Conservation (phyloP, 139 green algal species). For the Trebouxia sp. region DNA sequence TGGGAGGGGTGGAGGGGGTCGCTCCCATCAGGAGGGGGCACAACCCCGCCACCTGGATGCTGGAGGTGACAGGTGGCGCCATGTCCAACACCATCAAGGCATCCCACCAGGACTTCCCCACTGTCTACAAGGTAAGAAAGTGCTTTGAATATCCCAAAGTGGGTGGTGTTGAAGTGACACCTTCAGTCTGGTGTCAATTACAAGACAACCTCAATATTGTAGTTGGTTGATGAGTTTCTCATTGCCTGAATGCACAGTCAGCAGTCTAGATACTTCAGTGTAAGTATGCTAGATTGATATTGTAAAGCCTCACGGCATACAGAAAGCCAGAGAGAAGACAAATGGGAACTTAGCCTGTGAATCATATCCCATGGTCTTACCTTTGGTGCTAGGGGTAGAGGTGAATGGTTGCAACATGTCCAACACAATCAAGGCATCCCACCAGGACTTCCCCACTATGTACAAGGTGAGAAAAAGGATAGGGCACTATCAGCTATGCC, state of each 20-base stretch:
- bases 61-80: conserved; percentile 53
- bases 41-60: conserved; percentile 41
- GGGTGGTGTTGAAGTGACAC: too few relatives aligned
- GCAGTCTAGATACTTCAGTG: too few relatives aligned
- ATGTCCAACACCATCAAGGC: conserved; percentile 38
- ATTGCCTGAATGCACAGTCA: too few relatives aligned
- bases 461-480: conserved; percentile 42
- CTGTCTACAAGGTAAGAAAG: conserved; percentile 44
- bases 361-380: neutral
- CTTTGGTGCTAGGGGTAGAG: conserved; percentile 7
- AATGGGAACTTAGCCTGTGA: neutral
- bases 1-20: conserved; percentile 51
- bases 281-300: neutral
- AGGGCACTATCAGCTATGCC: neutral
- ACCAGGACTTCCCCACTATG: conserved; percentile 48
- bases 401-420: conserved; percentile 50
- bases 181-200: too few relatives aligned
- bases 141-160: too few relatives aligned
- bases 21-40: conserved; percentile 43
- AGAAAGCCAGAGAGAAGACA: neutral
- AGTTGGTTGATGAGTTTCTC: too few relatives aligned
- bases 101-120: conserved; percentile 48
- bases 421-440: conserved; percentile 35
- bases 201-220: too few relatives aligned
- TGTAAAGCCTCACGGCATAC: neutral